These are phyloP conservation scores for Periconia digitata DNA, from an alignment of 2,329 filamentous ascomycete genomes.

Conservation along the genomic window DNA sequence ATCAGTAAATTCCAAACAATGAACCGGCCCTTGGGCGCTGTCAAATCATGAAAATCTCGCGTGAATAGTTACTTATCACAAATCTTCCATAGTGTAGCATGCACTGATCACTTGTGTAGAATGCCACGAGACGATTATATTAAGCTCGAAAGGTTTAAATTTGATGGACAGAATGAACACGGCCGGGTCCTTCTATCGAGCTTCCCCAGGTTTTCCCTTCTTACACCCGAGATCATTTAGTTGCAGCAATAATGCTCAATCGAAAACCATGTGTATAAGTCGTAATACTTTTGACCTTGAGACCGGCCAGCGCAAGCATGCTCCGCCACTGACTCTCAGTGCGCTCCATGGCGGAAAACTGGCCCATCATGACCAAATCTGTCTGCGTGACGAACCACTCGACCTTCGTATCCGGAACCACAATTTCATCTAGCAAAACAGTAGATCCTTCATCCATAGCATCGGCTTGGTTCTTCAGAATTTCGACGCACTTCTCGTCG, in stretches of 20 bases:
- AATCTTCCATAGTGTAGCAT: too few species aligned
- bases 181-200: too few species aligned
- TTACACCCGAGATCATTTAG: too few species aligned
- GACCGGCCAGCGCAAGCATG: conserved; percentile 14
- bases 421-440: conserved; percentile 48
- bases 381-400: conserved; percentile 35
- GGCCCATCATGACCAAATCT: conserved; percentile 45
- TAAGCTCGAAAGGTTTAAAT: too few species aligned
- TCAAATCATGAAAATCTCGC: too few species aligned
- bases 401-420: conserved; percentile 41
- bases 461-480: conserved; percentile 37
- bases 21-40: too few species aligned
- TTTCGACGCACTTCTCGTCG: conserved; percentile 35
- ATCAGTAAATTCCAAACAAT: too few species aligned
- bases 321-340: conserved; percentile 39
- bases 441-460: conserved; percentile 41
- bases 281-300: conserved; percentile 3
- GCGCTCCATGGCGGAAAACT: conserved; percentile 39
- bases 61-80: too few species aligned
- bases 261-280: not conserved
- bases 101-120: too few species aligned
- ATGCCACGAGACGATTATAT: too few species aligned
- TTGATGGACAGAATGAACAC: too few species aligned
- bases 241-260: not conserved
- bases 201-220: too few species aligned